These are phyloP conservation scores for Anthracocystis setariae DNA, from an alignment of 1,284 basidiomycete species.

Conservation along the genomic window DNA sequence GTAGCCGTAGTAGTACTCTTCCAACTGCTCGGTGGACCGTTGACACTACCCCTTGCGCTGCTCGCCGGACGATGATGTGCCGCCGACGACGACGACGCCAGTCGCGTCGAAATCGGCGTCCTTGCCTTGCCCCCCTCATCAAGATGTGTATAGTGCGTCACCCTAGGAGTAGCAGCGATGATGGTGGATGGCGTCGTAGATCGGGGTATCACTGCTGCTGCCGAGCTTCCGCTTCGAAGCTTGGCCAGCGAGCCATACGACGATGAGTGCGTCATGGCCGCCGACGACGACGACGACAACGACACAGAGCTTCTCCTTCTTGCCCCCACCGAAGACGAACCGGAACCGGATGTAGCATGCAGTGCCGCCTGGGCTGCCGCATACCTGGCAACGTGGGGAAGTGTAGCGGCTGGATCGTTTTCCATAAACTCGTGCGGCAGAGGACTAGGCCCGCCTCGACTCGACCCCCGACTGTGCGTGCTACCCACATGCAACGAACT, in stretches of 20 bases:
- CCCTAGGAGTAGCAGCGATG: slow-evolving; percentile 7
- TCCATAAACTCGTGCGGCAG: slow-evolving; percentile 57
- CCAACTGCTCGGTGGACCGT: slow-evolving; percentile 42
- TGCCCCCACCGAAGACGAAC: slow-evolving; percentile 1
- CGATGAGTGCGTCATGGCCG: slow-evolving; percentile 20
- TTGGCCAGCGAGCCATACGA: slow-evolving; percentile 39
- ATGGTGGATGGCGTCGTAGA: slow-evolving; percentile 18
- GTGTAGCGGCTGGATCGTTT: slow-evolving; percentile 50
- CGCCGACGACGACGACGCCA: slow-evolving; percentile 19
- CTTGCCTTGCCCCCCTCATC: slow-evolving; percentile 2
- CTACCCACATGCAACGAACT: slow-evolving; percentile 14
- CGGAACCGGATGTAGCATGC: neutral
- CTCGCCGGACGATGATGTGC: slow-evolving; percentile 24
- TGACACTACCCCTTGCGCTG: slow-evolving; percentile 26
- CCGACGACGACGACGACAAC: too few species aligned
- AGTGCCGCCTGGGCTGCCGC: slow-evolving; percentile 20
- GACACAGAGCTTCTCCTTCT: slow-evolving; percentile 38
- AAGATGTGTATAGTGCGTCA: slow-evolving; percentile 11
- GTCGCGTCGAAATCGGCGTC: slow-evolving; percentile 27
- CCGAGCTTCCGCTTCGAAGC: slow-evolving; percentile 13
- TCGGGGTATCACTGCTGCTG: slow-evolving; percentile 3
- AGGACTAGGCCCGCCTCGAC: slow-evolving; percentile 25
- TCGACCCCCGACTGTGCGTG: neutral
- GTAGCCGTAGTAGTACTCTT: slow-evolving; percentile 22
- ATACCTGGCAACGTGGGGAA: slow-evolving; percentile 40